Percentiles rank a stretch among this genome's conserved stretches.
Conservation (phyloP, 1,284 basidiomycete genomes). For the Rhodotorula sp. region DNA sequence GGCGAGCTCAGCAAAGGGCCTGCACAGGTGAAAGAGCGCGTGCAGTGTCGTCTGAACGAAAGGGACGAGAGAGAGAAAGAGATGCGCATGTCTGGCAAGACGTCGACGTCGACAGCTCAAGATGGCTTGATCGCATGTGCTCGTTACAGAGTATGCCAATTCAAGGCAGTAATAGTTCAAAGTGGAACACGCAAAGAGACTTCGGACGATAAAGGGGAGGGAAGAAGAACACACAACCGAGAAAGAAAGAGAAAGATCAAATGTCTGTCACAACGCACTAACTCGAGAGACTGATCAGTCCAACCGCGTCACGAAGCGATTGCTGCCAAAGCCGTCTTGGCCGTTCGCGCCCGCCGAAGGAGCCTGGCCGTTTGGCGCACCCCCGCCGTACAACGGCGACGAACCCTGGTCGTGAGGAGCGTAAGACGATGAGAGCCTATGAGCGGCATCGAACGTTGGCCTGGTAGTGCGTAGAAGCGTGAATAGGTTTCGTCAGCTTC, state of each 20-base stretch:
- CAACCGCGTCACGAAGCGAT: conserved; percentile 31
- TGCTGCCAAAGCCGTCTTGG: conserved; percentile 17
- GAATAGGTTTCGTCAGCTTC: background rate
- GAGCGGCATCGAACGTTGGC: background rate
- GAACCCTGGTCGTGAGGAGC: conserved; percentile 5
- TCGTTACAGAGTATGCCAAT: too few relatives aligned
- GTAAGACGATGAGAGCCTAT: background rate
- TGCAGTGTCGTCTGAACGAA: too few relatives aligned
- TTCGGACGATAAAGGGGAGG: background rate
- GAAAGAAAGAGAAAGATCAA: background rate
- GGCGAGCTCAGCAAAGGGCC: too few relatives aligned
- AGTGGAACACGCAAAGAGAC: too few relatives aligned
- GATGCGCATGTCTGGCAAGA: too few relatives aligned
- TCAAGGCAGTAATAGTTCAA: too few relatives aligned
- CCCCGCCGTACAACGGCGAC: background rate
- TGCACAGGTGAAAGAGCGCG: too few relatives aligned
- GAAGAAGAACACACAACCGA: background rate
- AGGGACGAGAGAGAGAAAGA: too few relatives aligned
- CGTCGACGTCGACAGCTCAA: too few relatives aligned
- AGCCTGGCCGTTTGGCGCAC: background rate
- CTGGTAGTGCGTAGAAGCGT: background rate
- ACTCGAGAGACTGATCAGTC: too few relatives aligned
- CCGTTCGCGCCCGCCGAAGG: conserved; percentile 2
- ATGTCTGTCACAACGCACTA: background rate
- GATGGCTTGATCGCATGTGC: too few relatives aligned